Evolutionary conservation across 345 rosid species (phyloP).

Genomic region (Jatropha curcas): DNA sequence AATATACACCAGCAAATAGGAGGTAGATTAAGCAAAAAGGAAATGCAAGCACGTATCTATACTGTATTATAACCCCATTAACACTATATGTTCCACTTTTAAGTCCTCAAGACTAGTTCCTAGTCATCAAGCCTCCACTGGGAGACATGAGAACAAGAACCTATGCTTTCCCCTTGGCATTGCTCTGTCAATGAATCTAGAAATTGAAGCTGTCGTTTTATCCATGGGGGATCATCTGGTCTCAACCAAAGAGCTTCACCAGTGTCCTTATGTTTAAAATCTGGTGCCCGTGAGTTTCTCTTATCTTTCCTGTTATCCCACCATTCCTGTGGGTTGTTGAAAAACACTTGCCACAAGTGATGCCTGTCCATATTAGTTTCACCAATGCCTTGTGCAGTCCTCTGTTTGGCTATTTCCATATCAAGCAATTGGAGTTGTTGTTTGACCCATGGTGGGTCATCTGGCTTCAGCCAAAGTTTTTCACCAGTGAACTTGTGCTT

Average conservation of each 20-base stretch:
- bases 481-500: constrained; percentile 21
- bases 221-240: constrained; percentile 19
- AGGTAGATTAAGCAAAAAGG: not conserved
- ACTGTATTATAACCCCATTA: not conserved
- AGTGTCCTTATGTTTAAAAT: constrained; percentile 25
- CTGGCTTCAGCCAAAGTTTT: constrained; percentile 18
- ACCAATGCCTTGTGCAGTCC: constrained; percentile 11
- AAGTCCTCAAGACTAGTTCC: constrained; percentile 5
- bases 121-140: constrained; percentile 52
- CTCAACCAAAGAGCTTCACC: constrained; percentile 27
- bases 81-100: not conserved
- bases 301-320: constrained; percentile 23
- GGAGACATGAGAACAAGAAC: constrained; percentile 29
- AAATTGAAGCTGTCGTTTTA: constrained; percentile 10
- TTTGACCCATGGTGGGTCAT: constrained; percentile 26
- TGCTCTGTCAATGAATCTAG: constrained; percentile 5
- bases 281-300: constrained; percentile 12
- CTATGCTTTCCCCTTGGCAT: constrained; percentile 32
- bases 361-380: not conserved
- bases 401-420: constrained; percentile 6
- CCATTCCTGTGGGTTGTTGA: constrained; percentile 21
- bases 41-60: not conserved
- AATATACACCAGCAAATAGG: not conserved
- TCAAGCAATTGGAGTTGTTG: constrained; percentile 19
- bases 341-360: constrained; percentile 20